These are phyloP conservation scores for Cytospora mali DNA, from an alignment of 2,329 filamentous ascomycete genomes.

Conservation along the genomic window DNA sequence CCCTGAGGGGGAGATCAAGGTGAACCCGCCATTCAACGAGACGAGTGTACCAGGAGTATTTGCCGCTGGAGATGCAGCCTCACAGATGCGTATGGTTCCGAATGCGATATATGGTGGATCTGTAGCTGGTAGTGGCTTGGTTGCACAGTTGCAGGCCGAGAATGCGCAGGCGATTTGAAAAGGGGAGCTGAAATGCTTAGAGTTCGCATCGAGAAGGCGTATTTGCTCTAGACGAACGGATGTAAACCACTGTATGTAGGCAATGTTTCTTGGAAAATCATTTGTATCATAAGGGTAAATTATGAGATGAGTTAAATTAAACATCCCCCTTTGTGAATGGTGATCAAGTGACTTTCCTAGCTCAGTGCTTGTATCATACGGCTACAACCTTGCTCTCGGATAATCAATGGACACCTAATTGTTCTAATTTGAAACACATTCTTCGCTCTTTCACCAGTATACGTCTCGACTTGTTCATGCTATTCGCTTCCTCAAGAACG, in stretches of 20 bases:
- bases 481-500: conserved; percentile 14
- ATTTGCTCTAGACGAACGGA: not conserved
- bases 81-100: conserved; percentile 1
- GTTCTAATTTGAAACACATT: no score
- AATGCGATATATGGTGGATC: conserved; percentile 21
- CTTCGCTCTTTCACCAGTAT: not conserved
- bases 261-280: not conserved
- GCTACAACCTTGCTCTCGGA: no score
- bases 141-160: conserved; percentile 20
- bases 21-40: conserved; percentile 15
- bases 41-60: conserved; percentile 24
- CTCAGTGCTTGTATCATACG: no score
- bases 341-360: no score
- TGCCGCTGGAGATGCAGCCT: conserved; percentile 26
- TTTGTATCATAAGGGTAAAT: no score
- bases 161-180: not conserved
- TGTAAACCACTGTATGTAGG: not conserved
- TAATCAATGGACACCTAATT: no score
- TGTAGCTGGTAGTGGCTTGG: conserved; percentile 15
- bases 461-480: not conserved
- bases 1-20: conserved; percentile 20
- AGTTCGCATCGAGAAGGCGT: not conserved
- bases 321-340: no score
- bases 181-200: not conserved
- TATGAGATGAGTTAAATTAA: no score